These are phyloP conservation scores for Polyporus tsugae DNA, from an alignment of 1,284 basidiomycete genomes.

Conservation along the genomic window DNA sequence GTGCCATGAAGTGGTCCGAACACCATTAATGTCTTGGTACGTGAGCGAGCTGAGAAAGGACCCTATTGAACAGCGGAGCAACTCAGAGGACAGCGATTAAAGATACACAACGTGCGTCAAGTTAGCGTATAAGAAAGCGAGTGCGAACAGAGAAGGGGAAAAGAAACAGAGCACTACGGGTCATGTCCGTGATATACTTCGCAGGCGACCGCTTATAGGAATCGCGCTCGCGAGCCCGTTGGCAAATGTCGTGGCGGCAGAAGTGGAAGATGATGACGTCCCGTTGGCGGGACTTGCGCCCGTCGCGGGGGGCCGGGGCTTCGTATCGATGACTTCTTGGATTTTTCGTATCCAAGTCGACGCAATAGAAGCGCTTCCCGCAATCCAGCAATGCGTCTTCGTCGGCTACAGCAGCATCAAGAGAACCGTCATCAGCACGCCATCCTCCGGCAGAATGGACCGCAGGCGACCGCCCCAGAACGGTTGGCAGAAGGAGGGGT, in stretches of 20 bases:
- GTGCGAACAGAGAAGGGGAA: conserved; percentile 11
- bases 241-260: conserved; percentile 18
- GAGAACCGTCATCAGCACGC: conserved; percentile 9
- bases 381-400: conserved; percentile 62
- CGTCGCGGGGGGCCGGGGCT: conserved; percentile 13
- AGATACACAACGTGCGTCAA: conserved; percentile 19
- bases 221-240: conserved; percentile 16
- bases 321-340: conserved; percentile 44
- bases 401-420: conserved; percentile 50
- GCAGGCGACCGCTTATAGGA: conserved; percentile 21
- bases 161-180: not conserved
- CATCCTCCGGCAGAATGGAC: conserved; percentile 6
- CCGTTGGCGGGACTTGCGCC: conserved; percentile 1
- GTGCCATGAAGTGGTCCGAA: conserved; percentile 14
- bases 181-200: conserved; percentile 27
- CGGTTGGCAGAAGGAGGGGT: conserved; percentile 9
- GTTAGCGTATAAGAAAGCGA: conserved; percentile 16
- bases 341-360: conserved; percentile 64
- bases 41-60: conserved; percentile 10
- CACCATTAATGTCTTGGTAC: conserved; percentile 19
- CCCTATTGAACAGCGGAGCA: conserved; percentile 21
- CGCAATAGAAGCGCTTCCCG: conserved; percentile 48
- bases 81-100: conserved; percentile 15
- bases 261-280: conserved; percentile 11
- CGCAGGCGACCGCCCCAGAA: conserved; percentile 1